A percentile compares a stretch with the other conserved stretches of the same genome.
phyloP scores from a whole-genome alignment of 306 rosid species.

The Nissolia schottii region DNA sequence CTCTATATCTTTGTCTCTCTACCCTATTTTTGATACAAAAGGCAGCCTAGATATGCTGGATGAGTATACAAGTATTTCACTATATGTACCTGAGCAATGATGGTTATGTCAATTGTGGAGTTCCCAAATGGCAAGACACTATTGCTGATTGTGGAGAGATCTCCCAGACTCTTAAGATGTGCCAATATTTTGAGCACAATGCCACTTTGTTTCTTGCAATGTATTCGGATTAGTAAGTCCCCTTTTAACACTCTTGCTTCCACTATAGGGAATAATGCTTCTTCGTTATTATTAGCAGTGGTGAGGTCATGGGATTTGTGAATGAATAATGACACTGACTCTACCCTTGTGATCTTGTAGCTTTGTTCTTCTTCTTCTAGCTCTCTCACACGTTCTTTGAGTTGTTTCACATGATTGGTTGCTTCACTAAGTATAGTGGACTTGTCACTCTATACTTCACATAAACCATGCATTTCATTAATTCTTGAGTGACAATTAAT shows the following conservation, averaged over 20 bases:
- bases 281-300: neutral
- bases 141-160: constrained; percentile 22
- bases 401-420: constrained; percentile 16
- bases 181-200: constrained; percentile 16
- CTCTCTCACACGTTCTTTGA: constrained; percentile 22
- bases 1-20: no score
- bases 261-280: constrained; percentile 22
- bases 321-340: constrained; percentile 16
- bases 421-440: constrained; percentile 22
- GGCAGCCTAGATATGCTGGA: no score
- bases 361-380: constrained; percentile 28
- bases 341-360: constrained; percentile 1
- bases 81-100: constrained; percentile 27
- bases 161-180: constrained; percentile 5
- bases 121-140: constrained; percentile 33
- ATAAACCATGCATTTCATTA: neutral
- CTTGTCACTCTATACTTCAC: constrained; percentile 21
- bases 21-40: no score
- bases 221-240: constrained; percentile 23
- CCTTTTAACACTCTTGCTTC: constrained; percentile 26
- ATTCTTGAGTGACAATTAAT: neutral
- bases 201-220: constrained; percentile 18
- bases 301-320: neutral
- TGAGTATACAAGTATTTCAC: no score
- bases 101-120: constrained; percentile 25